These are phyloP conservation scores for Aspergillus kassunensis DNA, from an alignment of 495 filamentous ascomycete species.

Conservation along the genomic window DNA sequence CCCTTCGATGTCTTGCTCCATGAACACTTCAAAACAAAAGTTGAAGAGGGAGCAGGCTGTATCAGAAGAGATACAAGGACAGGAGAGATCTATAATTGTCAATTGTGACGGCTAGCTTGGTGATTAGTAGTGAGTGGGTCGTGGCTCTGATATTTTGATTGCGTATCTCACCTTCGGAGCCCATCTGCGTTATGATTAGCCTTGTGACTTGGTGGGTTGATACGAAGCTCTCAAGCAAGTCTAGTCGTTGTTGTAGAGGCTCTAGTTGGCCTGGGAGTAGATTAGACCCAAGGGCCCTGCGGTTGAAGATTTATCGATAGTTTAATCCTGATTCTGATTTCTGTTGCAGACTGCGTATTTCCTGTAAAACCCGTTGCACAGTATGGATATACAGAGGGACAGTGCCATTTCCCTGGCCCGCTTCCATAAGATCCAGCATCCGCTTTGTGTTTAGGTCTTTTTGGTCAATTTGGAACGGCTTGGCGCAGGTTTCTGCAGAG, in stretches of 20 bases:
- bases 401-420: constrained; percentile 45
- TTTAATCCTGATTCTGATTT: constrained; percentile 37
- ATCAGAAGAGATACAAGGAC: constrained; percentile 63
- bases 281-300: constrained; percentile 26
- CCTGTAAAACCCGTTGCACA: constrained; percentile 54
- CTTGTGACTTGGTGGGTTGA: no score
- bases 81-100: constrained; percentile 73
- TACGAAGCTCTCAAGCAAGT: constrained; percentile 55
- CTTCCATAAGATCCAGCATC: constrained; percentile 67
- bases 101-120: no score
- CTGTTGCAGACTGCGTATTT: constrained; percentile 51
- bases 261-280: constrained; percentile 43
- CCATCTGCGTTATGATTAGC: no score
- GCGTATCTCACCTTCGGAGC: no score
- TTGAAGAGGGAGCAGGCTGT: constrained; percentile 68
- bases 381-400: constrained; percentile 55
- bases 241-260: constrained; percentile 53
- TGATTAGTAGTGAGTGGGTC: no score
- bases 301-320: constrained; percentile 51
- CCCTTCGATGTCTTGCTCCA: constrained; percentile 43
- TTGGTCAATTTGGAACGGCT: constrained; percentile 53
- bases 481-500: no score
- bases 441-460: constrained; percentile 57
- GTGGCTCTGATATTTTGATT: no score
- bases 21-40: constrained; percentile 58